Base-by-base conservation (phyloP, 805 yeast species). In the Sungouiella blattae region DNA sequence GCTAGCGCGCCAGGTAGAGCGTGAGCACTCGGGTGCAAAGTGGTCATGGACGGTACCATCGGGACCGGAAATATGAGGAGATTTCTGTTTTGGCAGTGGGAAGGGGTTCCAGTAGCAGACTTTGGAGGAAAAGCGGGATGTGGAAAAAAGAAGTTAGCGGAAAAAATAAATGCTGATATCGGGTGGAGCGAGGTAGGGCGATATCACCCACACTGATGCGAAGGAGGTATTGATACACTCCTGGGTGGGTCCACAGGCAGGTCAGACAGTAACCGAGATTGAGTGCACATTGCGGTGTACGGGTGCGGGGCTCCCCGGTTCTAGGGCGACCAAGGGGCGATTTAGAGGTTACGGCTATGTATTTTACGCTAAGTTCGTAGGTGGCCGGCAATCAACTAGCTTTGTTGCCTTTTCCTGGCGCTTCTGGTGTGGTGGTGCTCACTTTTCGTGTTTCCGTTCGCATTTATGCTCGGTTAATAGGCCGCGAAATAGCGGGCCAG, bases 1-100 rank as follows among this genome's bases (percentile, higher is more conserved):
- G 58, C 47, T 21, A 62, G 33, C 11, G 66, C 59, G 18, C 43
- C 32, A 21, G 58, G 60, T 18, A 48, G 37, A 22, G 43, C 28
- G 15, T 23, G 32, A 20, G 36, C 37, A 17, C 53, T 45, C n/a
- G 50, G 46, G 23, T 34, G 37, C 31, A 47, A 36, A 12, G 39
- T 37, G 32, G 41, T 35, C 17, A 43, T 30, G 9, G 43, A 33
- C 44, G 46, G 44, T 33, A 33, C 30, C 34, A 28, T 23, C 14
- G 44, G 15, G 28, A 22, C 20, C 23, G 27, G 21, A 16, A 16
- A 25, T n/a, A n/a, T n/a, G n/a, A n/a, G n/a, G n/a, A n/a, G n/a
- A n/a, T n/a, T n/a, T n/a, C n/a, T n/a, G n/a, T n/a, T n/a, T n/a
- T n/a, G n/a, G 14, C 21, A 28, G 30, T 22, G 14, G n/a, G 11